Evolutionary conservation across 768 basidiomycete species (phyloP).

Genomic region (Leccinum incarnatum): DNA sequence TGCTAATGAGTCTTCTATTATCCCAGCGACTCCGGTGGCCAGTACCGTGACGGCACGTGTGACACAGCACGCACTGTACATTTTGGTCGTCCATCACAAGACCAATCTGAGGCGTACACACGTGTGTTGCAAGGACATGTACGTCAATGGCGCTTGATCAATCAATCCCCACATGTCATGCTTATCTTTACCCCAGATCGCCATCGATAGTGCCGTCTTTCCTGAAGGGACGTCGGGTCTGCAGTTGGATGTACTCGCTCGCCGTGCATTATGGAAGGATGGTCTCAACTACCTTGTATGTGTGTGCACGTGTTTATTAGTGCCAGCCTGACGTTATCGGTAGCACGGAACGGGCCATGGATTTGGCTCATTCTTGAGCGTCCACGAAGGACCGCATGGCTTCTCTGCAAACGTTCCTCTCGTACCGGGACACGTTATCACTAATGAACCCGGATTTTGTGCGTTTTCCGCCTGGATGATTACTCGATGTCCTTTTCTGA

Average conservation of each 20-base stretch:
- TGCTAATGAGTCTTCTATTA: constrained; percentile 14
- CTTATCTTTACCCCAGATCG: constrained; percentile 56
- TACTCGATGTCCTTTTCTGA: constrained; percentile 16
- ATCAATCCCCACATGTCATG: constrained; percentile 14
- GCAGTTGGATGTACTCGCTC: constrained; percentile 86
- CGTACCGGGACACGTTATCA: constrained; percentile 83
- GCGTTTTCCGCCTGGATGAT: constrained; percentile 32
- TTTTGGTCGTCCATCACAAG: constrained; percentile 83
- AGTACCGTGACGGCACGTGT: constrained; percentile 88
- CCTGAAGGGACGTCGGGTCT: constrained; percentile 85
- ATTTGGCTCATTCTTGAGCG: constrained; percentile 81
- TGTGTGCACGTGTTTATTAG: constrained; percentile 14
- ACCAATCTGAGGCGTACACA: constrained; percentile 89
- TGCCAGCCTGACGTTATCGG: constrained; percentile 17
- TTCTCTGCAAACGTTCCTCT: constrained; percentile 71
- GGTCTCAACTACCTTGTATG: constrained; percentile 76
- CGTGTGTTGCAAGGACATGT: constrained; percentile 96
- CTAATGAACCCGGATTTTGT: constrained; percentile 95
- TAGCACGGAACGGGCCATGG: constrained; percentile 94
- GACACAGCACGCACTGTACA: constrained; percentile 81
- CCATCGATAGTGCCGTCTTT: constrained; percentile 86
- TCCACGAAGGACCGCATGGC: constrained; percentile 82
- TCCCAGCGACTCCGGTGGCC: constrained; percentile 85
- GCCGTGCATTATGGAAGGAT: constrained; percentile 84
- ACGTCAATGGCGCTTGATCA: constrained; percentile 36